Conservation (phyloP, 768 basidiomycete species). For the Mycena rebaudengoi region DNA sequence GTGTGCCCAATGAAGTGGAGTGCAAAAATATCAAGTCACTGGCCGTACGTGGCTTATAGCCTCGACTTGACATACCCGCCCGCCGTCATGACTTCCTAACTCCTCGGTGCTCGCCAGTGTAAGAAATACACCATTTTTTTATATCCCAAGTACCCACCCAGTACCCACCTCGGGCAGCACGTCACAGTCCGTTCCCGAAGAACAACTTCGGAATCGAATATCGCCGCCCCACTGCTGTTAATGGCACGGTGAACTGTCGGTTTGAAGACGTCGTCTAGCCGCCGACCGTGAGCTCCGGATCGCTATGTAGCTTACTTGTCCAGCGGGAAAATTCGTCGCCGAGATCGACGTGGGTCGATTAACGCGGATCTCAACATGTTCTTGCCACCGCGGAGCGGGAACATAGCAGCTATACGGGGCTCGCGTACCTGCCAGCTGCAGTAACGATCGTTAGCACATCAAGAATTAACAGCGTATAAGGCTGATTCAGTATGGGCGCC, state of each 20-base stretch:
- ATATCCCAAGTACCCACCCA: neutral
- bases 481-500: conserved; percentile 83
- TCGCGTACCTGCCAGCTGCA: conserved; percentile 51
- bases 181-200: conserved; percentile 88
- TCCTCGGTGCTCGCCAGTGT: conserved; percentile 37
- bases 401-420: neutral
- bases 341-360: conserved; percentile 47
- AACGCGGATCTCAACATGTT: conserved; percentile 55
- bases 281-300: too few relatives aligned
- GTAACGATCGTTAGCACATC: neutral
- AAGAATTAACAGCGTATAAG: neutral
- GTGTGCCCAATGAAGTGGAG: too few relatives aligned
- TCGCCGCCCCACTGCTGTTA: conserved; percentile 73
- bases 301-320: conserved; percentile 92
- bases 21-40: neutral
- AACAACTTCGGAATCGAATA: conserved; percentile 93
- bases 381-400: conserved; percentile 58
- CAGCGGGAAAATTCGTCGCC: conserved; percentile 90
- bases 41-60: conserved; percentile 63
- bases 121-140: neutral
- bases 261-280: conserved; percentile 91
- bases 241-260: conserved; percentile 90
- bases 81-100: conserved; percentile 71
- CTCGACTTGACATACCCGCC: conserved; percentile 76
- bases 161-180: conserved; percentile 80